Base-by-base conservation (phyloP, 2,329 filamentous ascomycete genomes). In the Ophiostoma quercus region DNA sequence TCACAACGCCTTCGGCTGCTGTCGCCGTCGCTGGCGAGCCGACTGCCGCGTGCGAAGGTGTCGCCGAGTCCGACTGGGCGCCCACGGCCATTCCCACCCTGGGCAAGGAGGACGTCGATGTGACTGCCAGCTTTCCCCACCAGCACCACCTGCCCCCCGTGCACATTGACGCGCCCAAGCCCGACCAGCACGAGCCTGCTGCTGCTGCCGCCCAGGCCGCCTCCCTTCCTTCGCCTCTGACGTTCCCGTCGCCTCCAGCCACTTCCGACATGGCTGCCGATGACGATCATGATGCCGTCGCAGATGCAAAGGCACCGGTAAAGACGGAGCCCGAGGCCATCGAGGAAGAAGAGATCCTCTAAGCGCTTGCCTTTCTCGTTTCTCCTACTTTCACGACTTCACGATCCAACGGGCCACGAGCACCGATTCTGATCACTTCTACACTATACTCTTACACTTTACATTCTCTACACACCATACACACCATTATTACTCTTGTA, bases 1-100 rank as follows among this genome's bases (percentile, higher is more conserved):
- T 73, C 51, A 57, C 71, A n/a, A 73, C 73, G 29, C 73, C 73
- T 0, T 57, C 69, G 1, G 34, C 41, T 11, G 66, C 72, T 1
- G 70, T 62, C 29, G 68, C 39, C 8, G 65, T 25, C 12, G 65
- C 65, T 6, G 65, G 22, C 22, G 65, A 66, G 65, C 39, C 65
- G 9, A 39, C 39, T 9, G 37, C 65, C 22, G 22, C 37, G 39
- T 41, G 39, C 22, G 39, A 41, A 11, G 65, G 37, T 22, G 39
- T 41, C 19, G 39, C 34, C 3, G 65, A 41, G 65, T 39, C 37
- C 6, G 65, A 65, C 19, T 65, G 62, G 62, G 32, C 62, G 9
- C 32, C 62, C 34, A 39, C 32, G 2, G 32, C 16, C 19, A 34
- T 63, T 14, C 2, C 60, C 1, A 65, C 62, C 3, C 16, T 47